Percentiles rank a stretch among this genome's conserved stretches.
These are phyloP conservation scores for Grifola frondosa DNA, from an alignment of 1,284 basidiomycete species.

Conservation along the genomic window DNA sequence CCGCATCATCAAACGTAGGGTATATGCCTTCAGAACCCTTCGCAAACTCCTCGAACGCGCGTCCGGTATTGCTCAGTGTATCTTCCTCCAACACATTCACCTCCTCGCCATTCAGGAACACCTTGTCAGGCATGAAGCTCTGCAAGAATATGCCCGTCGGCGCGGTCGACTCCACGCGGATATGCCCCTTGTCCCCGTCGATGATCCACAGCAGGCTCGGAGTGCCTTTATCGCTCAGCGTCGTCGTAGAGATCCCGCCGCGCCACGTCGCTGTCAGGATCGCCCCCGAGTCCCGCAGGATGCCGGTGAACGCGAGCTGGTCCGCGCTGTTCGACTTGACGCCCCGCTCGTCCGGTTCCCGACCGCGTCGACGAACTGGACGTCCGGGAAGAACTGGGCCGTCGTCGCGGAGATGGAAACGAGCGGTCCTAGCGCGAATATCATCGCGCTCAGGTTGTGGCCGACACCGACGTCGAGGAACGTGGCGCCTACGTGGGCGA, in stretches of 20 bases:
- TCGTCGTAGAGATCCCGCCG: slow-evolving; percentile 20
- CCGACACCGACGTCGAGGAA: slow-evolving; percentile 31
- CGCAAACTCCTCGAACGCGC: slow-evolving; percentile 35
- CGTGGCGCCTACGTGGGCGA: slow-evolving; percentile 24
- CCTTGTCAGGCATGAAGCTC: slow-evolving; percentile 21
- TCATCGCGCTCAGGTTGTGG: slow-evolving; percentile 32
- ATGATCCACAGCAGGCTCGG: slow-evolving; percentile 37
- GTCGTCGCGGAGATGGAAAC: slow-evolving; percentile 28
- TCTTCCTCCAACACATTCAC: slow-evolving; percentile 20
- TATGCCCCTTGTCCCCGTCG: slow-evolving; percentile 36
- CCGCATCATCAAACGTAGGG: slow-evolving; percentile 37
- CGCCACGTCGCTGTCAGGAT: slow-evolving; percentile 30
- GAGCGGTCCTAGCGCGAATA: slow-evolving; percentile 33
- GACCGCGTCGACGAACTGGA: slow-evolving; percentile 24
- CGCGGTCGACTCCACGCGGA: slow-evolving; percentile 29
- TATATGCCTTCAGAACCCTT: slow-evolving; percentile 37
- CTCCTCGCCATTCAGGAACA: slow-evolving; percentile 32
- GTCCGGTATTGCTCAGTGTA: slow-evolving; percentile 10
- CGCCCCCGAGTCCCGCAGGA: slow-evolving; percentile 30
- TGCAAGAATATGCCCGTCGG: slow-evolving; percentile 17
- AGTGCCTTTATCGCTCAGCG: slow-evolving; percentile 11
- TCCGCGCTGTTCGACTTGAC: slow-evolving; percentile 20
- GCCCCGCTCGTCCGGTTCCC: slow-evolving; percentile 28
- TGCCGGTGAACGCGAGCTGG: slow-evolving; percentile 32
- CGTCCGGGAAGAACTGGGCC: slow-evolving; percentile 27